phyloP scores from a whole-genome alignment of 164 flowering plant genomes.

The Vitis rotundifolia region DNA sequence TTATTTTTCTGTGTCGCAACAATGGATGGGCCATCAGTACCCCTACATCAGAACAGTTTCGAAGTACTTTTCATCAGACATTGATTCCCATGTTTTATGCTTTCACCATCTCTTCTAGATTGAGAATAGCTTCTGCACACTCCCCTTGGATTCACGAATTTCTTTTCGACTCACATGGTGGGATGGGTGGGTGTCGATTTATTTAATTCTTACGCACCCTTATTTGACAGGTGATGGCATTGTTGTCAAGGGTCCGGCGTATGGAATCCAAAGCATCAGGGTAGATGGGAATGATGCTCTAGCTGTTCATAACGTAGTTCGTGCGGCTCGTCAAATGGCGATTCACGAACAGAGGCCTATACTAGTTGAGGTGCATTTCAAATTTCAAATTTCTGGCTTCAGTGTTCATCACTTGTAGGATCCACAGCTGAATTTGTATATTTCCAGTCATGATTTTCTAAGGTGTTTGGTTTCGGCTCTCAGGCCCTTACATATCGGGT shows the following conservation, averaged over 20 bases:
- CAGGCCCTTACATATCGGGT: slow-evolving; percentile 73
- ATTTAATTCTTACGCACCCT: too few relatives aligned
- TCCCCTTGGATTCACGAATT: too few relatives aligned
- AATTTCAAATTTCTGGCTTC: neutral
- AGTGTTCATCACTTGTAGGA: too few relatives aligned
- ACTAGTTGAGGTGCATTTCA: slow-evolving; percentile 51
- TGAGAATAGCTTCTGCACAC: too few relatives aligned
- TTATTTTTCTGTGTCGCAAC: slow-evolving; percentile 69
- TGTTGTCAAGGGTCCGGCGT: slow-evolving; percentile 62
- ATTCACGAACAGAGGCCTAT: slow-evolving; percentile 53
- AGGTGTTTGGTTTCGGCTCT: neutral
- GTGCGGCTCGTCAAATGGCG: slow-evolving; percentile 63
- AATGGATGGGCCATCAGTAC: slow-evolving; percentile 86
- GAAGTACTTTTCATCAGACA: slow-evolving; percentile 36
- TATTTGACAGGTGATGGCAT: slow-evolving; percentile 55
- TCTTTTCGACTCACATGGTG: too few relatives aligned
- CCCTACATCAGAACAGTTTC: slow-evolving; percentile 58
- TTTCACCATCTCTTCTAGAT: too few relatives aligned
- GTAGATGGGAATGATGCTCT: slow-evolving; percentile 75
- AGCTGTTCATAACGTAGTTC: slow-evolving; percentile 58
- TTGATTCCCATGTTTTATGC: neutral
- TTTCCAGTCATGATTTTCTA: neutral
- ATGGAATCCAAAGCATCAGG: slow-evolving; percentile 64
- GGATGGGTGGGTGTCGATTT: too few relatives aligned
- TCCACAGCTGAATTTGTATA: neutral